Base-by-base conservation (phyloP, 202 grass and related monocot genomes). In the Brachypodium distachyon region DNA sequence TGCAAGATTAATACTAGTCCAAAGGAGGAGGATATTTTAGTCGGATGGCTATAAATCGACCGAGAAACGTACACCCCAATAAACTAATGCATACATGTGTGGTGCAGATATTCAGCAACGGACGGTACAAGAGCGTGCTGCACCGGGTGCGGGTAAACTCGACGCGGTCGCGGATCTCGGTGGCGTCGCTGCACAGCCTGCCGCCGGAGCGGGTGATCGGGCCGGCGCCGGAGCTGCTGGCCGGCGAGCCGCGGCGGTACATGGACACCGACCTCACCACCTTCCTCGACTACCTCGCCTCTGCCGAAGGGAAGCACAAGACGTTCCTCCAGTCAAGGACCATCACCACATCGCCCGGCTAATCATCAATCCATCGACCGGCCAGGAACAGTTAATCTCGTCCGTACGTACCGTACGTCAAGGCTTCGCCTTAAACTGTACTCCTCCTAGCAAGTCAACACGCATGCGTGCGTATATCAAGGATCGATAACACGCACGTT, bases 71-170 rank as follows among this genome's bases (percentile, higher is more conserved):
- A n/a, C n/a, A n/a, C n/a, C n/a, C n/a, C n/a, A n/a, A n/a, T n/a
- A n/a, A n/a, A n/a, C n/a, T n/a, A n/a, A n/a, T n/a, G n/a, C n/a
- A n/a, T n/a, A 9, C 43, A 1, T 34, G 7, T 21, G 16, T 21
- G 5, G 5, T 61, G 73, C 84, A 97, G 94, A 97, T 97, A 56
- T 92, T 82, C 61, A 97, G 91, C 77, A 97, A 97, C 3, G 94
- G 91, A 2, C 61, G 70, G 52, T 97, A 97, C 77, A 92, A 67
- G 69, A 97, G 94, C 63, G 87, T 92, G 27, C 42, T 97, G 17
- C 94, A 97, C 38, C 82, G 91, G 6, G 94, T 97, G 36, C 61
- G 84, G 9, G 94, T 94, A 3, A 92, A 97, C 84, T 76, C 84
- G 2, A 67, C 42, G 6, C 61, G 55, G 56, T 77, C 58, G 4